These are phyloP conservation scores for Pestalotiopsis sp. DNA, from an alignment of 2,329 filamentous ascomycete species.

Conservation along the genomic window DNA sequence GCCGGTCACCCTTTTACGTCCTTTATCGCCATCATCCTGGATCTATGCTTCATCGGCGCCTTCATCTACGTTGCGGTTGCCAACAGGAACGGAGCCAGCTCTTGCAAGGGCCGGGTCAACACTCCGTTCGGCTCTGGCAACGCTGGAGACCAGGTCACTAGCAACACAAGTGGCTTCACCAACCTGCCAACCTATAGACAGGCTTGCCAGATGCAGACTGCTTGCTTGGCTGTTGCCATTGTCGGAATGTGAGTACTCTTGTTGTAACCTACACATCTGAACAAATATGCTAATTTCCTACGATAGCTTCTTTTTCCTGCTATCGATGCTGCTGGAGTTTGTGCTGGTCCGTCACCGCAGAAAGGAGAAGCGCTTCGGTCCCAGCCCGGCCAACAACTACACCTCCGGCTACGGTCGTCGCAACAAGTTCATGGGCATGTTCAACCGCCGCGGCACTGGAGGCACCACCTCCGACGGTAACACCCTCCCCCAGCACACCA, in stretches of 20 bases:
- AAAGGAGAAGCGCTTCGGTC: conserved; percentile 44
- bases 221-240: conserved; percentile 76
- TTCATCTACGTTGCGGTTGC: conserved; percentile 83
- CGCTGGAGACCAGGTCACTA: conserved; percentile 48
- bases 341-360: conserved; percentile 71
- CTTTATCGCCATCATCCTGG: conserved; percentile 72
- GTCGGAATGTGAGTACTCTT: conserved; percentile 64
- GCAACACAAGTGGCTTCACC: conserved; percentile 52
- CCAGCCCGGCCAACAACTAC: conserved; percentile 43
- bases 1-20: conserved; percentile 76
- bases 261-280: not conserved
- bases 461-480: conserved; percentile 28
- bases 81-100: conserved; percentile 68
- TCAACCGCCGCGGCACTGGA: conserved; percentile 26
- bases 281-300: not conserved
- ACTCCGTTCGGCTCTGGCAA: conserved; percentile 72
- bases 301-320: conserved; percentile 70
- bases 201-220: conserved; percentile 77
- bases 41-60: conserved; percentile 73
- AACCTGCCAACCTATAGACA: conserved; percentile 47
- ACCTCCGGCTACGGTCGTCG: conserved; percentile 37
- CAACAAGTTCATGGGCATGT: conserved; percentile 33
- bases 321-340: conserved; percentile 71
- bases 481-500: conserved; percentile 35
- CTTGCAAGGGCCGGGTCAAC: conserved; percentile 62